Evolutionary conservation across 202 grass and related monocot genomes (phyloP).

Genomic region (Setaria italica): DNA sequence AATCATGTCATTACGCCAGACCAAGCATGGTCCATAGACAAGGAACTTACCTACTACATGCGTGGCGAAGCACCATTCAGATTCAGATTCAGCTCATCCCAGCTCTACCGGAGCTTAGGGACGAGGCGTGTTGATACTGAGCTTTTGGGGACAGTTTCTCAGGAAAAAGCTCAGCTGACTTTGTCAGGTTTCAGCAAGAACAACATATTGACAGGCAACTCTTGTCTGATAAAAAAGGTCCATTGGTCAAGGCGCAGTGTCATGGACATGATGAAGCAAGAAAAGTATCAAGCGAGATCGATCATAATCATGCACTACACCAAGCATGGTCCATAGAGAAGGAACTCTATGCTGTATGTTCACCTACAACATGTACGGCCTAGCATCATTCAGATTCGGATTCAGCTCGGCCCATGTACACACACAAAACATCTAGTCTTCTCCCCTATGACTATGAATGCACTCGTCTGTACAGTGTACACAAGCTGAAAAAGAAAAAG

Average conservation of each 20-base stretch:
- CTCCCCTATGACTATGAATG: constrained; percentile 23
- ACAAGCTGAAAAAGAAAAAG: constrained; percentile 24
- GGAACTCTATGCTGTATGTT: constrained; percentile 18
- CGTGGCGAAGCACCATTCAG: constrained; percentile 33
- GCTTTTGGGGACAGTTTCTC: not conserved
- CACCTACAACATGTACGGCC: constrained; percentile 34
- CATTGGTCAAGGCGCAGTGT: not conserved
- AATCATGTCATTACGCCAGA: not conserved
- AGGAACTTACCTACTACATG: constrained; percentile 40
- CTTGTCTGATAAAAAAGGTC: not conserved
- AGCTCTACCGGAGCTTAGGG: too few relatives aligned
- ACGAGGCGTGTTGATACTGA: not conserved
- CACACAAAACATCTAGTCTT: constrained; percentile 36
- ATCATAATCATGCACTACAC: constrained; percentile 22
- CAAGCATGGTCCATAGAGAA: constrained; percentile 29
- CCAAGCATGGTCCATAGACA: constrained; percentile 9
- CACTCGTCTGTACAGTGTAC: constrained; percentile 42
- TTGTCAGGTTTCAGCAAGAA: not conserved
- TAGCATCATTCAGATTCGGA: constrained; percentile 34
- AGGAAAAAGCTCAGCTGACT: not conserved
- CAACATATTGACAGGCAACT: not conserved
- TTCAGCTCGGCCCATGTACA: constrained; percentile 22
- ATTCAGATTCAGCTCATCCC: not conserved
- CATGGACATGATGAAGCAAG: constrained; percentile 13
- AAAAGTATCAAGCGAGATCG: constrained; percentile 7